Evolutionary conservation across 2,329 filamentous ascomycete genomes (phyloP), one percentile per base, ranked within the genome.

Genomic region (Epichloe bromicola): DNA sequence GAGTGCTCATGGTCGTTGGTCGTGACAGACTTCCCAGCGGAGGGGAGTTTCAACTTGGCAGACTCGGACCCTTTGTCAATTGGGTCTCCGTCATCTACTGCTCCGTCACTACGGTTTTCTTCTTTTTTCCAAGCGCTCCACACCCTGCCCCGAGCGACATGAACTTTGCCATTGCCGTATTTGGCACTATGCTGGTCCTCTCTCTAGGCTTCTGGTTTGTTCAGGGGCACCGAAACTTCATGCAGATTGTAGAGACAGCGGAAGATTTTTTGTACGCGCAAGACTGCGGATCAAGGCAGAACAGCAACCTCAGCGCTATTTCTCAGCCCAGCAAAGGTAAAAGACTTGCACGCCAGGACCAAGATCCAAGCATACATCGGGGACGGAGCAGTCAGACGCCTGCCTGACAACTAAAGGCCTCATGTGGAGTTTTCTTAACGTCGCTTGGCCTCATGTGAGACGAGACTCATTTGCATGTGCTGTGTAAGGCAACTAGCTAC

Each of bases 121-220:
- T 78, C 68, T 74, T 23, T 78, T 58, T 78, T 78, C 56, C 75
- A 0, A 61, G 61, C 0, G 53, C 51, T 0, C 75, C 75, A 0
- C 69, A 69, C 52, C 75, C 75, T 0, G 54, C 67, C 0, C 59
- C 65, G 0, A 61, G 63, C n/a, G 73, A 78, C 53, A 78, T 78
- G 75, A 79, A 79, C 60, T 79, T 72, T 57, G 75, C 76, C 5
- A 77, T 78, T 56, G 75, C 71, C 1, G 75, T 78, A 1, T 78
- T 79, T 56, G 75, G 73, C 1, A 67, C 78, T 20, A 76, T 78
- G 74, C 55, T 78, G 48, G 63, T 76, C 3, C 65, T 78, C 7
- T 66, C 74, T 0, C 39, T 76, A 1, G 65, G 61, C 0, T 78
- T 78, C 53, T 79, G 75, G 74, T 62, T 76, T 38, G 48, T 74